These are phyloP conservation scores for Serendipita sp. DNA, from an alignment of 768 basidiomycete species.

Conservation along the genomic window DNA sequence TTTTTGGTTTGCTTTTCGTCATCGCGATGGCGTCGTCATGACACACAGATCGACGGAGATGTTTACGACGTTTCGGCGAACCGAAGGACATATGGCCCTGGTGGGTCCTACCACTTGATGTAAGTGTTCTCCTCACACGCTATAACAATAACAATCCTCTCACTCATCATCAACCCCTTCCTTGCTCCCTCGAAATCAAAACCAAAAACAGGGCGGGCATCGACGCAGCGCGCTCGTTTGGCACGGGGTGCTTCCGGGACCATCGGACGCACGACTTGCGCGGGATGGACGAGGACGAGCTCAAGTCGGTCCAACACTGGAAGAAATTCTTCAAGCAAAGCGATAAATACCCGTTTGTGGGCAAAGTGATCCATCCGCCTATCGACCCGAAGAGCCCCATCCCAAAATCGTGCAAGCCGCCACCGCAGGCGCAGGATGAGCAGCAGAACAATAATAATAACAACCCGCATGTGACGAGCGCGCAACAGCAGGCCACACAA, in stretches of 20 bases:
- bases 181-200: background rate
- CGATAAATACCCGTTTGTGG: constrained; percentile 63
- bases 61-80: constrained; percentile 85
- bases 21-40: too few species aligned
- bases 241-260: constrained; percentile 81
- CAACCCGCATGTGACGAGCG: too few species aligned
- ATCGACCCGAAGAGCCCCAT: too few species aligned
- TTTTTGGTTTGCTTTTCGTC: constrained; percentile 10
- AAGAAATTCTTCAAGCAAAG: constrained; percentile 68
- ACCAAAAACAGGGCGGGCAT: constrained; percentile 47
- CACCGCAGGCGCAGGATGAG: too few species aligned
- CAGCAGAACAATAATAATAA: too few species aligned
- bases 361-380: constrained; percentile 55
- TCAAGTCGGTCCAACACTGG: constrained; percentile 76
- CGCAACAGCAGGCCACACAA: too few species aligned
- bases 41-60: constrained; percentile 75
- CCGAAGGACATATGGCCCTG: constrained; percentile 66
- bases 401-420: too few species aligned
- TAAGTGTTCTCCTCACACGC: constrained; percentile 22
- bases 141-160: background rate
- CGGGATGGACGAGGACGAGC: constrained; percentile 56
- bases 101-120: constrained; percentile 69
- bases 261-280: constrained; percentile 87
- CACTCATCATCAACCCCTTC: background rate
- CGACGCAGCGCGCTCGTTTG: constrained; percentile 83